phyloP scores from a whole-genome alignment of 306 rosid species.

The Canavalia gladiata region DNA sequence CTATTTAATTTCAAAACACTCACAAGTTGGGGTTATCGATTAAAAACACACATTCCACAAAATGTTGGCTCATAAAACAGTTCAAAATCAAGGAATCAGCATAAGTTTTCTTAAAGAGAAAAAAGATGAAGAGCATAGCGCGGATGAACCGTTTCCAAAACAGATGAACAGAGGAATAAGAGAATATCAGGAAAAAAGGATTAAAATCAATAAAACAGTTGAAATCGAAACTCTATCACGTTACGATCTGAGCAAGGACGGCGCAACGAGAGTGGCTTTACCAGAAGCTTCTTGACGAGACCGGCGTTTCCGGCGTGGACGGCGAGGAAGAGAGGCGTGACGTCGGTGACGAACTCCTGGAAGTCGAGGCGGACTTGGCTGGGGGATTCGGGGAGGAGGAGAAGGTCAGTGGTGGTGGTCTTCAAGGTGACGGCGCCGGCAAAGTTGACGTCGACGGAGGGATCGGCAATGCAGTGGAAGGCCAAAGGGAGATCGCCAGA shows the following conservation, averaged over 20 bases:
- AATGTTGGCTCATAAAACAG: conserved; percentile 3
- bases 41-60: conserved; percentile 1
- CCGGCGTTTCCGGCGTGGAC: conserved; percentile 72
- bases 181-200: conserved; percentile 26
- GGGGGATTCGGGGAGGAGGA: conserved; percentile 65
- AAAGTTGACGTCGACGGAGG: conserved; percentile 86
- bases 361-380: conserved; percentile 66
- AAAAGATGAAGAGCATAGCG: neutral
- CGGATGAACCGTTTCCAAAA: conserved; percentile 4
- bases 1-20: neutral
- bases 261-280: conserved; percentile 37
- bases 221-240: conserved; percentile 32
- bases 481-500: conserved; percentile 81
- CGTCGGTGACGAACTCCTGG: conserved; percentile 83
- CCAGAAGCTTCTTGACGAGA: conserved; percentile 81
- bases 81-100: conserved; percentile 36
- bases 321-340: conserved; percentile 88
- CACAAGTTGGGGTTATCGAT: conserved; percentile 9
- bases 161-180: neutral
- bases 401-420: conserved; percentile 64
- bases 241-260: conserved; percentile 43
- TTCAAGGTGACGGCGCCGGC: conserved; percentile 74
- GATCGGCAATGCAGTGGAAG: conserved; percentile 69
- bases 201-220: conserved; percentile 45
- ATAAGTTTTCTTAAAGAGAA: neutral